phyloP scores from a whole-genome alignment of 2,329 filamentous ascomycete genomes.

The Dactylellina cionopaga region DNA sequence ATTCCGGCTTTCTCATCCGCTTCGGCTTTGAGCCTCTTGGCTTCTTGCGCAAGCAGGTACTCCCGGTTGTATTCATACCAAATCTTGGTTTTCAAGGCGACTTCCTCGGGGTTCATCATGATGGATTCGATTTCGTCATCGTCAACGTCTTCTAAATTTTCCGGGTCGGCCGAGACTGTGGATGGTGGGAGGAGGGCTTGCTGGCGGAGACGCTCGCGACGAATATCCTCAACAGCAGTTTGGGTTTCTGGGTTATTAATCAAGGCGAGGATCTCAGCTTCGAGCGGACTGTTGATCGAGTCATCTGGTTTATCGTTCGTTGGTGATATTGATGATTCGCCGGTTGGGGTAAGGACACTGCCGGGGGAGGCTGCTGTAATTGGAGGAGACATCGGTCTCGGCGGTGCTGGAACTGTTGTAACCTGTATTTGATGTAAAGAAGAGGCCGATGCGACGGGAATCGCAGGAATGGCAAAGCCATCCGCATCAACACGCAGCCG shows the following conservation, averaged over 20 bases:
- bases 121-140: conserved; percentile 90
- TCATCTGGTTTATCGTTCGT: conserved; percentile 65
- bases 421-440: background rate
- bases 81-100: conserved; percentile 84
- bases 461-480: conserved; percentile 70
- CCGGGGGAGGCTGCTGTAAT: conserved; percentile 27
- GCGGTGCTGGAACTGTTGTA: conserved; percentile 30
- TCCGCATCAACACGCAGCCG: conserved; percentile 69
- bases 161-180: conserved; percentile 65
- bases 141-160: conserved; percentile 78
- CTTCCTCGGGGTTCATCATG: conserved; percentile 76
- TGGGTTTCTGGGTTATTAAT: conserved; percentile 72
- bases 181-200: conserved; percentile 66
- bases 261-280: conserved; percentile 76
- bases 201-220: conserved; percentile 67
- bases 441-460: conserved; percentile 58
- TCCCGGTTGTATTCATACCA: conserved; percentile 97
- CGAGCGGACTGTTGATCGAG: conserved; percentile 68
- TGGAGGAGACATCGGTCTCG: conserved; percentile 28
- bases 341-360: conserved; percentile 56
- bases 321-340: conserved; percentile 54
- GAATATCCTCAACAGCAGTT: conserved; percentile 69
- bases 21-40: conserved; percentile 80
- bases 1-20: conserved; percentile 66
- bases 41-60: conserved; percentile 86